These are phyloP conservation scores for Mycena polygramma DNA, from an alignment of 768 basidiomycete genomes.

Conservation along the genomic window DNA sequence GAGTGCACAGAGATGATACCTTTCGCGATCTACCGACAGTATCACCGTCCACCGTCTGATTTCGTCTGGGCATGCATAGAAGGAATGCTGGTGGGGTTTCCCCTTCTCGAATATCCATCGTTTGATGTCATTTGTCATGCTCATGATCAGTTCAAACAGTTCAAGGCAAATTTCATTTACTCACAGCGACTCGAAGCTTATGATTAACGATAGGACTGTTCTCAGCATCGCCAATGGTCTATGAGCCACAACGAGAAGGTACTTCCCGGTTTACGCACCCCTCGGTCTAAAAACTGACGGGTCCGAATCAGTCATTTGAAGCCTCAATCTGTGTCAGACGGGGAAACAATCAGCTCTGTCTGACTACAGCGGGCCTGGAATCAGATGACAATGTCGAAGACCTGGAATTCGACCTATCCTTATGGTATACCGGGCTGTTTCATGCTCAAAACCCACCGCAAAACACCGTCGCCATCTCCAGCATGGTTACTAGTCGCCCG, in stretches of 20 bases:
- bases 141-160: constrained; percentile 13
- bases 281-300: too few relatives aligned
- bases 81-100: constrained; percentile 19
- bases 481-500: background rate
- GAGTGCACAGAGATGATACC: constrained; percentile 14
- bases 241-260: background rate
- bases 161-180: constrained; percentile 6
- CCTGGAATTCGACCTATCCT: background rate
- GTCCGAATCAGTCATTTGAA: background rate
- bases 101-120: background rate
- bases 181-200: background rate
- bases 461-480: background rate
- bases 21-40: constrained; percentile 3
- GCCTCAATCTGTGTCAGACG: constrained; percentile 13
- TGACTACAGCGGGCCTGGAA: background rate
- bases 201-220: background rate
- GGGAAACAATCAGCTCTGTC: background rate
- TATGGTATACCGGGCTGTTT: background rate
- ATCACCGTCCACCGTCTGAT: constrained; percentile 14
- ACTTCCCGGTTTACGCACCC: too few relatives aligned
- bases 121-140: too few relatives aligned
- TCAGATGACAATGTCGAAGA: too few relatives aligned
- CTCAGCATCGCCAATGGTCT: constrained; percentile 2
- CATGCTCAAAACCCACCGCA: background rate
- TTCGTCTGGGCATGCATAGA: constrained; percentile 17